phyloP scores from a whole-genome alignment of 148 eudicot genomes.

The Camellia lanceoleosa region DNA sequence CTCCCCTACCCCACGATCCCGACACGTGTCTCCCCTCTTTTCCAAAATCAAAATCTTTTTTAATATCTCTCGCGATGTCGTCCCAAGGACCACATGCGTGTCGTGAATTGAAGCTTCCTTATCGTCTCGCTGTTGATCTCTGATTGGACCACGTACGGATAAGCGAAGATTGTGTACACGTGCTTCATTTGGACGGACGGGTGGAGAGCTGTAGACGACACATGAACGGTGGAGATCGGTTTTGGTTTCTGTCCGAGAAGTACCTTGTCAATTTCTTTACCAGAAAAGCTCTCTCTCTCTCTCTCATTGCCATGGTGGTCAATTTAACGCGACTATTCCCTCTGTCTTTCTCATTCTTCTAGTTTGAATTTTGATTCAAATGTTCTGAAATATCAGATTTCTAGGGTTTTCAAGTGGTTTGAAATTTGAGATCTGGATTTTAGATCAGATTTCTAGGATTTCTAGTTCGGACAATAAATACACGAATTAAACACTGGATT shows the following conservation, averaged over 20 bases:
- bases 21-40: not conserved
- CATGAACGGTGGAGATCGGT: constrained; percentile 17
- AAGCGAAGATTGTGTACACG: constrained; percentile 8
- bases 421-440: too few relatives aligned
- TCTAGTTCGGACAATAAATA: too few relatives aligned
- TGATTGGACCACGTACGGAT: constrained; percentile 26
- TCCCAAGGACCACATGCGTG: constrained; percentile 15
- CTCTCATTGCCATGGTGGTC: too few relatives aligned
- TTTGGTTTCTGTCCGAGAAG: not conserved
- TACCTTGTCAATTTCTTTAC: not conserved
- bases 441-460: too few relatives aligned
- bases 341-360: constrained; percentile 1
- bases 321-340: too few relatives aligned
- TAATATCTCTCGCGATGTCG: not conserved
- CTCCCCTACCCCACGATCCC: not conserved
- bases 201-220: not conserved
- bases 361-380: not conserved
- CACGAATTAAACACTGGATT: too few relatives aligned
- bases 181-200: constrained; percentile 12
- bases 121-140: not conserved
- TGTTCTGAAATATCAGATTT: too few relatives aligned
- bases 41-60: not conserved
- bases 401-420: too few relatives aligned
- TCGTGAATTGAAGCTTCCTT: not conserved
- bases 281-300: not conserved